Evolutionary conservation across 768 basidiomycete species (phyloP).

Genomic region (Gloeopeniophorella convolvens): DNA sequence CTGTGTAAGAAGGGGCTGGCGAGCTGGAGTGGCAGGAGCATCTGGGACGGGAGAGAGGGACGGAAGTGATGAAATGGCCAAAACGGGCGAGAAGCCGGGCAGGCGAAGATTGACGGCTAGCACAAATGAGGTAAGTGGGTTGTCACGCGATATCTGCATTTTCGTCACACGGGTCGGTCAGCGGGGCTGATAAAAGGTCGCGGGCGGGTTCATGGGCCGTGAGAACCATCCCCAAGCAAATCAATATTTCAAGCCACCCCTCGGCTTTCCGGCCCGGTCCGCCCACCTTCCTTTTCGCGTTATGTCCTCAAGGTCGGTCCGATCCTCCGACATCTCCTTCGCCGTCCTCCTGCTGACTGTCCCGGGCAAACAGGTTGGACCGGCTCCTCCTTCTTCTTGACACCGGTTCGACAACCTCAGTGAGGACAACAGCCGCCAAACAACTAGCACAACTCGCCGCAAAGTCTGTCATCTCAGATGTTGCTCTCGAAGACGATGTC

Average conservation of each 20-base stretch:
- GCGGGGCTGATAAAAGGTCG: slow-evolving; percentile 23
- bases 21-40: slow-evolving; percentile 9
- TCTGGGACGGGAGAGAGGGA: neutral
- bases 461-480: slow-evolving; percentile 78
- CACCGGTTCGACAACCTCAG: slow-evolving; percentile 84
- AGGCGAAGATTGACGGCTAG: slow-evolving; percentile 19
- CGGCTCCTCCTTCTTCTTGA: slow-evolving; percentile 93
- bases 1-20: slow-evolving; percentile 1
- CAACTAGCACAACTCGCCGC: slow-evolving; percentile 90
- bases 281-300: slow-evolving; percentile 43
- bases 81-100: slow-evolving; percentile 12
- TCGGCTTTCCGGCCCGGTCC: slow-evolving; percentile 45
- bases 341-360: slow-evolving; percentile 7
- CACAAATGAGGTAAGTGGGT: slow-evolving; percentile 18
- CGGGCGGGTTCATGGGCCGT: slow-evolving; percentile 26
- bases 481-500: slow-evolving; percentile 71
- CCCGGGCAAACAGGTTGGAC: slow-evolving; percentile 63
- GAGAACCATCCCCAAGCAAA: slow-evolving; percentile 38
- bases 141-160: slow-evolving; percentile 21
- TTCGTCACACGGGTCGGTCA: slow-evolving; percentile 19
- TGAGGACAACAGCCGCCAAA: slow-evolving; percentile 93
- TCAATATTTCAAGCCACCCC: slow-evolving; percentile 35
- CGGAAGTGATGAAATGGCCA: slow-evolving; percentile 7
- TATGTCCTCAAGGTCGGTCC: slow-evolving; percentile 69
- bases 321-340: slow-evolving; percentile 17